Conservation (phyloP, 2,329 filamentous ascomycete genomes). For the Phoma herbarum region DNA sequence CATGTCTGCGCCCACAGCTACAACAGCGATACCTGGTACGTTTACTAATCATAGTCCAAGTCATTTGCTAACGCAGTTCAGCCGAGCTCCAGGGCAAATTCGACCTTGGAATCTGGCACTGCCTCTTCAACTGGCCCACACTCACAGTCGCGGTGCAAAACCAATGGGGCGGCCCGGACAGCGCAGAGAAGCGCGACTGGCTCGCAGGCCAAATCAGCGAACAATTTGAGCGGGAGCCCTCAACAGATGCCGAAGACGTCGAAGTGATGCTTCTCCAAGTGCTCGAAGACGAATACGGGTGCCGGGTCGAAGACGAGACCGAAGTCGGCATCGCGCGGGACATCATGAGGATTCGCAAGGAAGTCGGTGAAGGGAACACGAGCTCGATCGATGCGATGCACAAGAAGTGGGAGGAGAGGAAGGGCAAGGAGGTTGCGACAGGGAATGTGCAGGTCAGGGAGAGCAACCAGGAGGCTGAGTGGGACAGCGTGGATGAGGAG, state of each 20-base stretch:
- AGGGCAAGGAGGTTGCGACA: slow-evolving; percentile 64
- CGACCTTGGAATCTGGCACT: slow-evolving; percentile 86
- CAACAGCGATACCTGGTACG: slow-evolving; percentile 20
- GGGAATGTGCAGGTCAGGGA: slow-evolving; percentile 61
- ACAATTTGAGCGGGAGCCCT: slow-evolving; percentile 68
- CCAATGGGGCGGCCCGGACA: slow-evolving; percentile 86
- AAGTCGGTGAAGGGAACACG: slow-evolving; percentile 72
- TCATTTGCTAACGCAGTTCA: slow-evolving; percentile 21
- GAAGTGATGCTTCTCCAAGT: slow-evolving; percentile 87
- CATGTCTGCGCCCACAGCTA: slow-evolving; percentile 22
- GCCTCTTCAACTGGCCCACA: slow-evolving; percentile 86
- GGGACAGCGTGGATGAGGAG: slow-evolving; percentile 61
- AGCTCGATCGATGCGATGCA: slow-evolving; percentile 71
- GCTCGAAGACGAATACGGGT: slow-evolving; percentile 95
- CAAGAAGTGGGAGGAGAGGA: slow-evolving; percentile 68
- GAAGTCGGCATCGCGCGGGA: slow-evolving; percentile 75
- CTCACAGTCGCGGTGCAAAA: slow-evolving; percentile 87
- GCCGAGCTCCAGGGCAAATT: slow-evolving; percentile 56
- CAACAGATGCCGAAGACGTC: slow-evolving; percentile 78
- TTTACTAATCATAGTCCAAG: not conserved
- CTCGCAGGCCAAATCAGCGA: slow-evolving; percentile 88
- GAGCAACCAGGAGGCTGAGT: slow-evolving; percentile 60
- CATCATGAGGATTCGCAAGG: slow-evolving; percentile 73
- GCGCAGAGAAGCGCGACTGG: slow-evolving; percentile 92
- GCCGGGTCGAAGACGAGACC: slow-evolving; percentile 89